Conservation (phyloP, 2,329 filamentous ascomycete species). For the Epichloe baconii region DNA sequence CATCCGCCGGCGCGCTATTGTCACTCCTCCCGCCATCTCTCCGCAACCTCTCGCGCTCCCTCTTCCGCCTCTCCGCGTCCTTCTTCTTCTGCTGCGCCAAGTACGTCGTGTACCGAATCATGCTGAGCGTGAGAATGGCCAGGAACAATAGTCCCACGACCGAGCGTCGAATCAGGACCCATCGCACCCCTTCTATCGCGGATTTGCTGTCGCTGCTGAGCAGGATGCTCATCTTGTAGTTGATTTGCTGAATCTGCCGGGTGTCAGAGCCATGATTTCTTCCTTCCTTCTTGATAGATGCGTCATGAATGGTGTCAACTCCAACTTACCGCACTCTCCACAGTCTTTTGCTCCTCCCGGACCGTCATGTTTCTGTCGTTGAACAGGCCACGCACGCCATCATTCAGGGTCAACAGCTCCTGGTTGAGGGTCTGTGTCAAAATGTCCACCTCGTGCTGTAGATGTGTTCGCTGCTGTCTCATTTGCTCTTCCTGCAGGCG, state of each 20-base stretch:
- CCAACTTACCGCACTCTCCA: constrained; percentile 59
- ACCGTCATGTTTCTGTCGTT: constrained; percentile 92
- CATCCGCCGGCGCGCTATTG: constrained; percentile 34
- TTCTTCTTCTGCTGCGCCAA: constrained; percentile 35
- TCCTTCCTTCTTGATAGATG: background rate
- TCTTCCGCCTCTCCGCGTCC: constrained; percentile 30
- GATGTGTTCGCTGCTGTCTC: constrained; percentile 66
- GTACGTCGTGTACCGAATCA: constrained; percentile 47
- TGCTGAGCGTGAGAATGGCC: constrained; percentile 46
- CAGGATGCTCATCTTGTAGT: constrained; percentile 87
- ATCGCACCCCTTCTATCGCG: constrained; percentile 81
- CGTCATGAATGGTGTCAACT: no score
- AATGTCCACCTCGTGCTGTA: constrained; percentile 95
- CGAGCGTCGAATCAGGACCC: constrained; percentile 60
- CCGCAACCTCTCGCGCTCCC: constrained; percentile 29
- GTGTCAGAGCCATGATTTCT: background rate
- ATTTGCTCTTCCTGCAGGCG: constrained; percentile 68
- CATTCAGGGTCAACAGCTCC: constrained; percentile 68
- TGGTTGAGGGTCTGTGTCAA: constrained; percentile 73
- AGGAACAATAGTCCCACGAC: constrained; percentile 54
- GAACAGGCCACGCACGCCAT: constrained; percentile 90
- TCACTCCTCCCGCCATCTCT: constrained; percentile 33
- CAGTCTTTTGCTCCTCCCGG: constrained; percentile 70
- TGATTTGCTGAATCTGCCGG: constrained; percentile 71
- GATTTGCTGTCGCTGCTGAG: constrained; percentile 85